Evolutionary conservation across 2,329 filamentous ascomycete genomes (phyloP).

Genomic region (Arthrocladium fulminans): DNA sequence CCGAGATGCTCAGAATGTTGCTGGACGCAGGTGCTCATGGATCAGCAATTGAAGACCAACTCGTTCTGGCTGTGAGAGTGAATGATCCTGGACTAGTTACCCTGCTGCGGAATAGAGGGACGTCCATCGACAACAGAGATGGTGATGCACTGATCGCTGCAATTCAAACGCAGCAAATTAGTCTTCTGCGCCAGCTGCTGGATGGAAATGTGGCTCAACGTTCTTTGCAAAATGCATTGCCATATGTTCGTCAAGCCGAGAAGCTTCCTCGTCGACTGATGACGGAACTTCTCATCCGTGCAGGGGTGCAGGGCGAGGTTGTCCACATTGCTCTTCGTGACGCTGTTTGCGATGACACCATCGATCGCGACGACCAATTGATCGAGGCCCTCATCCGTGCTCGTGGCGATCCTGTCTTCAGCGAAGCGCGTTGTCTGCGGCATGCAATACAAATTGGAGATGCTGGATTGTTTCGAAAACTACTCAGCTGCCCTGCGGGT

Average conservation of each 20-base stretch:
- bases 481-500: background rate
- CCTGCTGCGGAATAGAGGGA: background rate
- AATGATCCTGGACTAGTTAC: background rate
- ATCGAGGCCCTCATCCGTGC: background rate
- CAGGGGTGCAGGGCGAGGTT: background rate
- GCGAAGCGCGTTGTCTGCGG: background rate
- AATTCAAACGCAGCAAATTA: background rate
- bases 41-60: background rate
- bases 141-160: background rate
- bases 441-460: background rate
- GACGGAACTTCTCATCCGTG: background rate
- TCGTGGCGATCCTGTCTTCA: background rate
- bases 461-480: background rate
- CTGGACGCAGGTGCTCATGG: background rate
- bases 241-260: background rate
- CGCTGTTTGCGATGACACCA: background rate
- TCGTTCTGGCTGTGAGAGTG: background rate
- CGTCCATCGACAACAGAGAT: background rate
- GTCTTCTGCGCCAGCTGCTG: background rate
- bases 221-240: background rate
- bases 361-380: background rate
- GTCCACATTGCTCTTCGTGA: background rate
- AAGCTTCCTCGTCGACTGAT: background rate
- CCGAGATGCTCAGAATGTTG: background rate
- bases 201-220: background rate